Evolutionary conservation across 371 early-diverging fungal genomes (phyloP).

Genomic region (Haplosporangium sp.): DNA sequence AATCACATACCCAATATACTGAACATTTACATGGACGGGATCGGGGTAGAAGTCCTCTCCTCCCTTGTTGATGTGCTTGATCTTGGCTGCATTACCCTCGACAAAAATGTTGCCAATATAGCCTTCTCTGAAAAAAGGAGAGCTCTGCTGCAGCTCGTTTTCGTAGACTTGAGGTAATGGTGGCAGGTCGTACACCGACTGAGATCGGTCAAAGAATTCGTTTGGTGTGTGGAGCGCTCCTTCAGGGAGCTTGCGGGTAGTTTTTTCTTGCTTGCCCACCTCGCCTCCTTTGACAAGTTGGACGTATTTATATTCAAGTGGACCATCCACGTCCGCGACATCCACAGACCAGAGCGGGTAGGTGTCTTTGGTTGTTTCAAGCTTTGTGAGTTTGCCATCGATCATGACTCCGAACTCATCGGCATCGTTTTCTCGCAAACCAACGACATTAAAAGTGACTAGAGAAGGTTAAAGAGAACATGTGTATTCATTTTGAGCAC

Average conservation of each 20-base stretch:
- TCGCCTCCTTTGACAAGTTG: conserved; percentile 25
- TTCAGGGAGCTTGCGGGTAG: conserved; percentile 51
- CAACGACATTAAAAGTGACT: conserved; percentile 53
- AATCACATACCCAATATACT: conserved; percentile 38
- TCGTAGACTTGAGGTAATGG: conserved; percentile 64
- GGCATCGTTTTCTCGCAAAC: conserved; percentile 20
- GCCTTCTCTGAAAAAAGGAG: conserved; percentile 43
- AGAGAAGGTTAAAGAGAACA: not conserved
- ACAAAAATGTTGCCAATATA: conserved; percentile 39
- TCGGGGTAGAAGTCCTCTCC: conserved; percentile 17
- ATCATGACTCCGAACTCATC: conserved; percentile 41
- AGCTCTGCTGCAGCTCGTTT: conserved; percentile 33
- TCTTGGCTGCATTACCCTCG: conserved; percentile 19
- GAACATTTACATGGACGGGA: conserved; percentile 27
- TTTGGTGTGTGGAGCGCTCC: conserved; percentile 60
- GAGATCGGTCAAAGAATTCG: conserved; percentile 64
- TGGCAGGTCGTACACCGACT: conserved; percentile 58
- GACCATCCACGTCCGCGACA: conserved; percentile 33
- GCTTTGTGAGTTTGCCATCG: conserved; percentile 40
- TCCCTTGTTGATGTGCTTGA: conserved; percentile 23
- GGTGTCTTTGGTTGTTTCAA: conserved; percentile 23
- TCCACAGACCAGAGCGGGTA: conserved; percentile 54
- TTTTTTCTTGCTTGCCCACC: conserved; percentile 14
- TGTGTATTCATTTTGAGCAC: not conserved
- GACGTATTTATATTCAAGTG: conserved; percentile 42